Percentiles rank a stretch among this genome's conserved stretches.
Conservation (phyloP, 2,329 filamentous ascomycete genomes). For the Paecilomyces sp. region DNA sequence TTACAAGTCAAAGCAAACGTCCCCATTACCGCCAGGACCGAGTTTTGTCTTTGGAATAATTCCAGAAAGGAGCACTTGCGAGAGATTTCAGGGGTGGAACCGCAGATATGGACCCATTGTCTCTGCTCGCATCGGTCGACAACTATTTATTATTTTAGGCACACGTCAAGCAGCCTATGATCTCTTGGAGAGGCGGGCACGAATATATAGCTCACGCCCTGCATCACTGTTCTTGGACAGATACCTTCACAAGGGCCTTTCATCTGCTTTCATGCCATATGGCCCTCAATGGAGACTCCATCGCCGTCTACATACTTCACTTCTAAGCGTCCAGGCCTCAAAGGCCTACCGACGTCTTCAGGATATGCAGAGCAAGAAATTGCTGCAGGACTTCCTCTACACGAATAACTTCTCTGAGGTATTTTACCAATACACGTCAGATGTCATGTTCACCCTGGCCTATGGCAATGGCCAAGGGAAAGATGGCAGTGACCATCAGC, state of each 20-base stretch:
- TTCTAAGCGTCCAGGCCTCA: constrained; percentile 39
- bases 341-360: constrained; percentile 43
- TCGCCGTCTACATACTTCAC: constrained; percentile 36
- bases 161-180: constrained; percentile 25
- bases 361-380: constrained; percentile 42
- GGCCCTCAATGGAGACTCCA: constrained; percentile 41
- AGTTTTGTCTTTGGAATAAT: too few species aligned
- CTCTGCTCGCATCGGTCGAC: constrained; percentile 21
- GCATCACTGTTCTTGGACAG: constrained; percentile 17
- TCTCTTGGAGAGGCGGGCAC: constrained; percentile 30
- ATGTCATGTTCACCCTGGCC: constrained; percentile 44
- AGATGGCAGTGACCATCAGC: constrained; percentile 37
- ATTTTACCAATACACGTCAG: constrained; percentile 43
- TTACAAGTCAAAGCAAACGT: too few species aligned
- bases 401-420: constrained; percentile 37
- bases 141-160: constrained; percentile 28
- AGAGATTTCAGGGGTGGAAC: background rate
- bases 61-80: too few species aligned
- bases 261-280: constrained; percentile 44
- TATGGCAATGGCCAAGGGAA: constrained; percentile 43
- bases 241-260: constrained; percentile 27
- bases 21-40: too few species aligned
- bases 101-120: constrained; percentile 28
- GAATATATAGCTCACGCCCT: constrained; percentile 33
- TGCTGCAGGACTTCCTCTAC: constrained; percentile 36